Base-by-base conservation (phyloP, 1,139 yeast species). In the Yamadazyma conglobata region DNA sequence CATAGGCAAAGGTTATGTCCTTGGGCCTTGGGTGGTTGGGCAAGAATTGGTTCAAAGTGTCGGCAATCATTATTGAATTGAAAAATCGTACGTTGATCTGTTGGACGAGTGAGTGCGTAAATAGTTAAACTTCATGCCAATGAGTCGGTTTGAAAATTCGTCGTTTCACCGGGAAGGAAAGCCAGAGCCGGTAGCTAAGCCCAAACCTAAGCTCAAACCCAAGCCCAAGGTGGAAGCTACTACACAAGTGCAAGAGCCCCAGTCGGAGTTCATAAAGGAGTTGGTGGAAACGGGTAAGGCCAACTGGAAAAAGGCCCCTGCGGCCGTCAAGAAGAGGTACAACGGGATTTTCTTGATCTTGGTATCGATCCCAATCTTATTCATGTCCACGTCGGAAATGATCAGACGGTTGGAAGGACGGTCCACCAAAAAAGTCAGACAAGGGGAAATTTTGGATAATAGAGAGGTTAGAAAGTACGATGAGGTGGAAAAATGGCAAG, bases 1-100 rank as follows among this genome's bases (percentile, higher is more conserved):
- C 99, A 52, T 91, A 91, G 11, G 73, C 58, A 52, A 73, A 82
- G 3, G 45, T 51, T 27, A 69, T 50, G 13, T 60, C 64, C 10
- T 60, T 61, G 0, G 82, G 75, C 44, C 70, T 67, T 12, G 74
- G 69, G 40, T 72, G 71, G 10, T 38, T 35, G n/a, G 32, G 11
- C 15, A 38, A 30, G 24, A 22, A 38, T 18, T 35, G 20, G 16
- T 15, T 30, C 8, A 48, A 35, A 8, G 36, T 25, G 19, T n/a
- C n/a, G n/a, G n/a, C n/a, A n/a, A n/a, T n/a, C n/a, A n/a, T n/a
- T n/a, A n/a, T n/a, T n/a, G n/a, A n/a, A n/a, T n/a, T n/a, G n/a
- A n/a, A n/a, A n/a, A n/a, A n/a, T n/a, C n/a, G n/a, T n/a, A n/a
- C n/a, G n/a, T n/a, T n/a, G n/a, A n/a, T n/a, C n/a, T n/a, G n/a